These are phyloP conservation scores for Debaryomyces coudertii DNA, from an alignment of 1,139 yeast species.

Conservation along the genomic window DNA sequence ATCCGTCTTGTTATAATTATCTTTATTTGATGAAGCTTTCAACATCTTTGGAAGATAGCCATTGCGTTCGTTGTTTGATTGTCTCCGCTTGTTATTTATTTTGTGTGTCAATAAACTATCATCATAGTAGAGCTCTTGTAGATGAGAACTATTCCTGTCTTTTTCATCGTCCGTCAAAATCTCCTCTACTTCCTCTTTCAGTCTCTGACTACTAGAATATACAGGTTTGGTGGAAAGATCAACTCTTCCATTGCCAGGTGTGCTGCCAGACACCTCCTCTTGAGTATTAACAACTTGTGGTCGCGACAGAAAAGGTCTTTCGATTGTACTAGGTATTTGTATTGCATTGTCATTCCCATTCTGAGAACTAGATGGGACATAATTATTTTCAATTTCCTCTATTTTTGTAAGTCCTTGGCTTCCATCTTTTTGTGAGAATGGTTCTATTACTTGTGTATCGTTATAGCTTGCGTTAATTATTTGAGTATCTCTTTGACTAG, in stretches of 20 bases:
- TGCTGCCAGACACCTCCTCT: slow-evolving; percentile 16
- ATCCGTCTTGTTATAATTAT: slow-evolving; percentile 8
- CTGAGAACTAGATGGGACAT: not conserved
- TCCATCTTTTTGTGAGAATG: not conserved
- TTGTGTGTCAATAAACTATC: slow-evolving; percentile 17
- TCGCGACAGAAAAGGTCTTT: slow-evolving; percentile 14
- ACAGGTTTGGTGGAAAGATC: slow-evolving; percentile 10
- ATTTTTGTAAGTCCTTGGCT: not conserved
- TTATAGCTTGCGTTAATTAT: slow-evolving; percentile 5
- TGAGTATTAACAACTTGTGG: slow-evolving; percentile 26
- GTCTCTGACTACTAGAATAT: slow-evolving; percentile 16
- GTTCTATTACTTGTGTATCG: slow-evolving; percentile 12
- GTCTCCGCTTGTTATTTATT: slow-evolving; percentile 9
- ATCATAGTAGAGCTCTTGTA: slow-evolving; percentile 10
- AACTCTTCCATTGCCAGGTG: slow-evolving; percentile 3
- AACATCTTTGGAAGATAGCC: not conserved
- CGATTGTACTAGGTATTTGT: slow-evolving; percentile 19
- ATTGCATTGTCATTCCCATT: slow-evolving; percentile 8
- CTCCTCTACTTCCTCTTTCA: slow-evolving; percentile 17
- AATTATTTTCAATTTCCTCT: not conserved
- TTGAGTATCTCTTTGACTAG: slow-evolving; percentile 9
- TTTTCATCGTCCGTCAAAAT: slow-evolving; percentile 20
- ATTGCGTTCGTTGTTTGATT: not conserved
- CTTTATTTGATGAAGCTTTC: not conserved
- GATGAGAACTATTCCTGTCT: slow-evolving; percentile 7